Evolutionary conservation across 2,329 filamentous ascomycete species (phyloP), one percentile per base, ranked within the genome.

Genomic region (Thelonectria discophora): DNA sequence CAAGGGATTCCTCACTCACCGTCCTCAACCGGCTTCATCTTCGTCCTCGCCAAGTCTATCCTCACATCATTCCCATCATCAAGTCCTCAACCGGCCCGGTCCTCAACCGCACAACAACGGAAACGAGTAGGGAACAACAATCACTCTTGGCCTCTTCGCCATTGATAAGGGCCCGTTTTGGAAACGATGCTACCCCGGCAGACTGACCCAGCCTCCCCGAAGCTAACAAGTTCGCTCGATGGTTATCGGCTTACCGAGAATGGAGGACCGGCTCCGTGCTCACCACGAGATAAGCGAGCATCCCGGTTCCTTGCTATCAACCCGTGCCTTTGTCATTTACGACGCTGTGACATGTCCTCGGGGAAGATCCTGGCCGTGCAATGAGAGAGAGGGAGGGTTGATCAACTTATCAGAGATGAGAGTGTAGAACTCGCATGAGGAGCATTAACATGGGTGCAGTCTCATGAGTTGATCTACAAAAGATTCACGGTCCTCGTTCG

Each of bases 111-210:
- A 12, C 39, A 45, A 15, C 5, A 37, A 49, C 43, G 34, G 43
- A 34, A 30, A 27, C 24, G 8, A 10, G 15, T 55, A n/a, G 45
- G 27, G 43, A 24, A 24, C 21, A 24, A 3, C 27, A 5, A 10
- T 30, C 27, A 7, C 27, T 8, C 27, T 30, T 10, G 7, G 8
- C 27, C 5, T 30, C 27, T 10, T 7, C 24, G 21, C 43, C 21
- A 17, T 21, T 48, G 57, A 59, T 59, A 55, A 59, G 57, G 15
- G 34, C 50, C 57, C 43, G 10, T 59, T 58, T 59, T 50, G 15
- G 9, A 6, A 15, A 20, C 24, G n/a, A 39, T 21, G 27, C 34
- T 27, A 59, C 34, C 21, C 11, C 39, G 37, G 30, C 20, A 24
- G 9, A 5, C 17, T 37, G 17, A 9, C 9, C 17, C 37, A 37